These are phyloP conservation scores for Colletotrichum caudatum DNA, from an alignment of 2,329 filamentous ascomycete genomes.

Conservation along the genomic window DNA sequence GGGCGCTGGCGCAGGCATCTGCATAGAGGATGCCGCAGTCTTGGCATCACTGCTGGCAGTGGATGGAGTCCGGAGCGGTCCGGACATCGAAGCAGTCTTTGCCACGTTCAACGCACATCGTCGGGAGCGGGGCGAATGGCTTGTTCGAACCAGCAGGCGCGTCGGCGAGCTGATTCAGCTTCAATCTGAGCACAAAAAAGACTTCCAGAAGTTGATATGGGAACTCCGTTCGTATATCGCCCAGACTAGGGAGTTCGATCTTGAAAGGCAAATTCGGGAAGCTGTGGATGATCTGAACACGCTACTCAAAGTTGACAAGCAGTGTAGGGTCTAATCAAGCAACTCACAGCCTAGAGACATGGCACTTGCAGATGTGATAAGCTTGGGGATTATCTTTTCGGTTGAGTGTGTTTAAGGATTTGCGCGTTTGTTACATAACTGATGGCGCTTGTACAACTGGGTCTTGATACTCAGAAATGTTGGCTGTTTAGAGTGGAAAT, in stretches of 20 bases:
- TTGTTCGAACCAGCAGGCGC: conserved; percentile 63
- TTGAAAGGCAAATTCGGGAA: background rate
- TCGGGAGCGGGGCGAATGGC: conserved; percentile 60
- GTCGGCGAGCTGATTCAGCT: conserved; percentile 60
- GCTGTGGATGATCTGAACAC: conserved; percentile 2
- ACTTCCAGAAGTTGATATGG: conserved; percentile 7
- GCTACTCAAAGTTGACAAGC: background rate
- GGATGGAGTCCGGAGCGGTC: conserved; percentile 48
- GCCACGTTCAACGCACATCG: conserved; percentile 62
- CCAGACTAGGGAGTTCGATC: background rate
- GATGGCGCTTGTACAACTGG: background rate
- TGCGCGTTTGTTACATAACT: background rate
- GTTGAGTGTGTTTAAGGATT: background rate
- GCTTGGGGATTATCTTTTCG: no score
- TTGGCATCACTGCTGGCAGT: conserved; percentile 61
- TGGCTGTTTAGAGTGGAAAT: background rate
- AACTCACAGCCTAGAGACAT: background rate
- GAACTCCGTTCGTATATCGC: background rate
- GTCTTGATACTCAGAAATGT: background rate
- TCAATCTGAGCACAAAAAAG: conserved; percentile 46
- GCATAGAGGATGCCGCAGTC: conserved; percentile 64
- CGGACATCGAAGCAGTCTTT: conserved; percentile 59
- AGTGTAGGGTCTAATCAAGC: background rate
- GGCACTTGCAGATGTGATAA: background rate
- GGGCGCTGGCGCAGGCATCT: conserved; percentile 69